Conservation (phyloP, 2,329 filamentous ascomycete genomes). For the Verticillium dahliae region DNA sequence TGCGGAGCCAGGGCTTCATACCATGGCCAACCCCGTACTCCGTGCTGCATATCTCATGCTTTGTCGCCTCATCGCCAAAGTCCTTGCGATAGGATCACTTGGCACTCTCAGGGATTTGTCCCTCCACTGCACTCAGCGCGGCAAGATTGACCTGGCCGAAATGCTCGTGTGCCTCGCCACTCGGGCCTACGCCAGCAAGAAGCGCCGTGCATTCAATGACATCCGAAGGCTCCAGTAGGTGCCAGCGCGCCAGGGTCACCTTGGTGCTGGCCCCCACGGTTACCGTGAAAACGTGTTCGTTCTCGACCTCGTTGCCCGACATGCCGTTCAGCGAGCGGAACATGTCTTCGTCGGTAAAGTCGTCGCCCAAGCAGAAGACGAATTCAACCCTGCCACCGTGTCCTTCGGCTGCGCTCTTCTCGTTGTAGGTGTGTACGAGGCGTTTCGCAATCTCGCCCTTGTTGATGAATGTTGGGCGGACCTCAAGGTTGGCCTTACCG, state of each 20-base stretch:
- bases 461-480: conserved; percentile 95
- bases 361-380: conserved; percentile 85
- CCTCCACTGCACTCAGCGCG: conserved; percentile 46
- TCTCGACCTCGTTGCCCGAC: conserved; percentile 45
- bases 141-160: conserved; percentile 51
- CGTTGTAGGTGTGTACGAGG: conserved; percentile 67
- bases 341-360: conserved; percentile 96
- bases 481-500: conserved; percentile 94
- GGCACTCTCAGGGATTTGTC: conserved; percentile 34
- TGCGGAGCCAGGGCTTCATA: neutral
- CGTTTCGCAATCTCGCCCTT: conserved; percentile 92
- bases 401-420: conserved; percentile 34
- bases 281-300: conserved; percentile 76
- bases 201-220: conserved; percentile 66
- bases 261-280: conserved; percentile 90
- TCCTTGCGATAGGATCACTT: neutral
- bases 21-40: neutral
- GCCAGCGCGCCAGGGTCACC: conserved; percentile 84
- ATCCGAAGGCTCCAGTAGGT: conserved; percentile 80
- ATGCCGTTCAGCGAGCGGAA: conserved; percentile 72
- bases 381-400: conserved; percentile 63
- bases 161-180: conserved; percentile 28
- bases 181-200: conserved; percentile 40
- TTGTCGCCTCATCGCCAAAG: neutral
- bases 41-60: neutral